A percentile compares a stretch with the other conserved stretches of the same genome.
These are phyloP conservation scores for Anastatica hierochuntica DNA, from an alignment of 345 rosid genomes.

Conservation along the genomic window DNA sequence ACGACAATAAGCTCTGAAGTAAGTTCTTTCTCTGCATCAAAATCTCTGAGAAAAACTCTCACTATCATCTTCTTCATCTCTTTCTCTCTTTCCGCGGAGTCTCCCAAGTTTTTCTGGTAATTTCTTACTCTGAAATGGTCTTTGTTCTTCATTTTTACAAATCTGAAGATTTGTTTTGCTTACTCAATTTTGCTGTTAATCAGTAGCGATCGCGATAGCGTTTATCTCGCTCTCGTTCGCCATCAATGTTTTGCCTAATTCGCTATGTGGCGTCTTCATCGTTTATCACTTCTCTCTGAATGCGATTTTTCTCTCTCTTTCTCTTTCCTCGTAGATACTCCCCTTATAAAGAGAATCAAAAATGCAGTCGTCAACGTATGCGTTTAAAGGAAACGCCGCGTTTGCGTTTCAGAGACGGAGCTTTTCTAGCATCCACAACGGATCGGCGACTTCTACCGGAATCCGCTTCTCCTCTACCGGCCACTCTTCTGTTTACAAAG, in stretches of 20 bases:
- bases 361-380: conserved; percentile 55
- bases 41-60: conserved; percentile 10
- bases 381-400: conserved; percentile 34
- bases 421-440: conserved; percentile 3
- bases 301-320: neutral
- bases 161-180: conserved; percentile 5
- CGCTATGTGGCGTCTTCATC: neutral
- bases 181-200: too few relatives aligned
- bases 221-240: neutral
- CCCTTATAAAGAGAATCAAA: conserved; percentile 17
- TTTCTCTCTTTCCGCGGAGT: conserved; percentile 35
- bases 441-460: conserved; percentile 22
- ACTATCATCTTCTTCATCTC: too few relatives aligned
- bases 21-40: conserved; percentile 4
- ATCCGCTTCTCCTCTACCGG: conserved; percentile 28
- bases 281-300: neutral
- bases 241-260: neutral
- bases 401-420: conserved; percentile 31
- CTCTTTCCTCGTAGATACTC: conserved; percentile 5
- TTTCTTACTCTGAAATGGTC: conserved; percentile 1
- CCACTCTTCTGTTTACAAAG: conserved; percentile 23
- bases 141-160: neutral
- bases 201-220: conserved; percentile 18
- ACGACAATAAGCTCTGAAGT: conserved; percentile 9
- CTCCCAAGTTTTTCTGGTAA: conserved; percentile 28